phyloP scores from a whole-genome alignment of 345 rosid species.

The Pistacia integerrima region DNA sequence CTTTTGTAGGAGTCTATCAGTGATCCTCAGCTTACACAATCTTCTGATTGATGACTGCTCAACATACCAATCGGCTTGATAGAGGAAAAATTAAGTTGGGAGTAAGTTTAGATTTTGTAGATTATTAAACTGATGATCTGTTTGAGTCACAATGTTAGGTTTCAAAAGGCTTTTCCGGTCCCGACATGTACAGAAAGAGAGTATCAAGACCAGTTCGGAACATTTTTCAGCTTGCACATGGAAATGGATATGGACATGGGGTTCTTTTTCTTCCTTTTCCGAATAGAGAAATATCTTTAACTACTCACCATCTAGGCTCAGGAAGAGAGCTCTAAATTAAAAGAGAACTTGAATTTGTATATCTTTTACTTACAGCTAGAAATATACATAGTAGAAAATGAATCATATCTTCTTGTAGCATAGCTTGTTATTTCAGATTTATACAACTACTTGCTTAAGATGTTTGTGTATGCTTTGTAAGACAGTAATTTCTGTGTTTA shows the following conservation, averaged over 20 bases:
- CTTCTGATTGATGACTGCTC: background rate
- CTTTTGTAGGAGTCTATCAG: slow-evolving; percentile 4
- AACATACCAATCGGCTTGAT: background rate
- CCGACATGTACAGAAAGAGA: background rate
- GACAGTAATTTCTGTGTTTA: too few species aligned
- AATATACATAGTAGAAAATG: too few species aligned
- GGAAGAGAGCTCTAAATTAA: background rate
- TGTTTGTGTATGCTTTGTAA: too few species aligned
- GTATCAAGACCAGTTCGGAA: background rate
- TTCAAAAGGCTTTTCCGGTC: background rate
- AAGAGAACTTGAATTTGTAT: background rate
- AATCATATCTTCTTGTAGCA: background rate
- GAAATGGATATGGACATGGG: background rate
- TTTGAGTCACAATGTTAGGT: background rate
- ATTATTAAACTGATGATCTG: background rate
- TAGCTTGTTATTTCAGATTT: background rate
- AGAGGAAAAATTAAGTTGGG: background rate
- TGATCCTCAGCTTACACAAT: slow-evolving; percentile 5
- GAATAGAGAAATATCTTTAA: background rate
- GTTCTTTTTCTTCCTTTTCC: background rate
- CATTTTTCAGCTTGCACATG: background rate
- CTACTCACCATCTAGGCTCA: background rate
- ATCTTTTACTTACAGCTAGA: too few species aligned
- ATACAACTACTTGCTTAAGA: too few species aligned
- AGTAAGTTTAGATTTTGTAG: background rate